Percentiles rank a stretch among this genome's conserved stretches.
Conservation (phyloP, 164 flowering plant species). For the Paratinospora sagittata region DNA sequence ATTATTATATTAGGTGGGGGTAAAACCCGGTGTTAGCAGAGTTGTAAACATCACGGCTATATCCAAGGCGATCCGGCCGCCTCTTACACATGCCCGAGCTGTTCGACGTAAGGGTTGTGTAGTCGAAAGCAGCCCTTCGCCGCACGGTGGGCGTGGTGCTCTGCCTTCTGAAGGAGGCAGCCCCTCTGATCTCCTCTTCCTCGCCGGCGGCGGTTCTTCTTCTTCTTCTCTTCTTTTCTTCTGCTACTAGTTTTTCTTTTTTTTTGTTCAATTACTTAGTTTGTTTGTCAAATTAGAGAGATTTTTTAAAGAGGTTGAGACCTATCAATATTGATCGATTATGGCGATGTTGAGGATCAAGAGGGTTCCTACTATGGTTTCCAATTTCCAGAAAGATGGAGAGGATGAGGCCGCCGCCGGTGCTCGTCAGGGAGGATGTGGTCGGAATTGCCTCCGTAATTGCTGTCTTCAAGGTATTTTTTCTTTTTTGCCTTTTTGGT, state of each 20-base stretch:
- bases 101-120: constrained; percentile 16
- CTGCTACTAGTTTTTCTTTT: background rate
- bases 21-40: constrained; percentile 18
- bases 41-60: constrained; percentile 38
- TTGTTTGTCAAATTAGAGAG: background rate
- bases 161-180: constrained; percentile 73
- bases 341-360: constrained; percentile 53
- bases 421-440: constrained; percentile 39
- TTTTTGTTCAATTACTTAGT: background rate
- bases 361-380: constrained; percentile 71
- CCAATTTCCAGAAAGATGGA: constrained; percentile 57
- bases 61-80: constrained; percentile 20
- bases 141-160: constrained; percentile 82
- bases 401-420: constrained; percentile 7
- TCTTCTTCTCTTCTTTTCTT: constrained; percentile 2
- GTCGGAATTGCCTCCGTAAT: constrained; percentile 64
- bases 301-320: background rate
- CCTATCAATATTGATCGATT: background rate
- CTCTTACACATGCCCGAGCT: constrained; percentile 13
- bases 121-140: constrained; percentile 33
- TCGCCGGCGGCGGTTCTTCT: constrained; percentile 52
- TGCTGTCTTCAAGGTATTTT: constrained; percentile 57
- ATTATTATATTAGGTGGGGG: background rate
- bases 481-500: background rate
- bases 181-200: constrained; percentile 75